Base-by-base conservation (phyloP, 768 basidiomycete genomes). In the Boletus huronensis region DNA sequence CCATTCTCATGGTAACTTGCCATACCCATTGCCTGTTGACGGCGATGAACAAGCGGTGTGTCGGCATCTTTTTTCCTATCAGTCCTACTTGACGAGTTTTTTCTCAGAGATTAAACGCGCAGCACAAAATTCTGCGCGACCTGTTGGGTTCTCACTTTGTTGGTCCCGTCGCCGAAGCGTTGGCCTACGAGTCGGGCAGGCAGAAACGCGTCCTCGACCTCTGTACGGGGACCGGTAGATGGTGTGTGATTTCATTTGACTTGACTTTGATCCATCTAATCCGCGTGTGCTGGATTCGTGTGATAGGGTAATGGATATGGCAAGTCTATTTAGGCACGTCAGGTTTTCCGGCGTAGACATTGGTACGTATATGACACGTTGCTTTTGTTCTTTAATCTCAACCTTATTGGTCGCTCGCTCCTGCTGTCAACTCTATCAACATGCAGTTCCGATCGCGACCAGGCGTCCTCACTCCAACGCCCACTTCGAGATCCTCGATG, bases 11-110 rank as follows among this genome's bases (percentile, higher is more conserved):
- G 72, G 74, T 70, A 71, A 62, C 58, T 78, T 81, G 42, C 84
- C 83, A 46, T 92, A 91, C 66, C 83, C 84, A 13, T 72, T 92
- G 45, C 90, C 90, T 41, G 83, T 84, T 5, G 89, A 92, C 68
- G 76, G 79, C 17, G 74, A 74, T 6, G 90, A 92, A 68, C 84
- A 85, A 65, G 71, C 79, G 69, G 90, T 90, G 66, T 34, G 79
- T 72, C 29, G 43, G 29, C 14, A 23, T 42, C 35, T 13, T 41
- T 34, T 10, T 11, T 31, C 26, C 21, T 21, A 52, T 28, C 16
- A 43, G 25, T 54, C 23, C 49, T 45, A 29, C 31, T 51, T 39
- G 19, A 44, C 13, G 26, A 13, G 34, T 32, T 38, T 43, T 38
- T 44, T 38, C 47, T 44, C 60, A 90, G 88, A 75, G 88, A 48